Percentiles rank a stretch among this genome's conserved stretches.
phyloP scores from a whole-genome alignment of 2,329 filamentous ascomycete genomes.

The Arthrobotrys megalospora region DNA sequence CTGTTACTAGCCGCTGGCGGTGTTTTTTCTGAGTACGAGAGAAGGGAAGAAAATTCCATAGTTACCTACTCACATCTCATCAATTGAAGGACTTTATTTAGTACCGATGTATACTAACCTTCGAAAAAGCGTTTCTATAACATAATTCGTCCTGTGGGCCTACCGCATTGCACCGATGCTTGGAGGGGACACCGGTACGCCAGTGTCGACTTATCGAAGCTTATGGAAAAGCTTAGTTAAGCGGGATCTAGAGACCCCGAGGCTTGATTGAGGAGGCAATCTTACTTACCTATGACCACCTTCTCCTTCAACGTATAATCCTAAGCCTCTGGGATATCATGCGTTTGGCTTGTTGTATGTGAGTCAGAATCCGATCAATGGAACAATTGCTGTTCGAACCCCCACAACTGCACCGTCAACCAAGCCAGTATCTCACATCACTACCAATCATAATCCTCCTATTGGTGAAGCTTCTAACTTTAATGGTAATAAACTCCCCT shows the following conservation, averaged over 20 bases:
- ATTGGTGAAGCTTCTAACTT: slow-evolving; percentile 8
- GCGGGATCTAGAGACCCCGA: neutral
- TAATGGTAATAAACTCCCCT: neutral
- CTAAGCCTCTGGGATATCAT: neutral
- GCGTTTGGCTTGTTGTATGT: neutral
- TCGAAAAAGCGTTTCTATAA: too few relatives aligned
- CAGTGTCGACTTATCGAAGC: neutral
- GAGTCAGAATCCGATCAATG: neutral
- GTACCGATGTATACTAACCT: too few relatives aligned
- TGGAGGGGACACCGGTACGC: too few relatives aligned
- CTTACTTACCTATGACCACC: too few relatives aligned
- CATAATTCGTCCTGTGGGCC: too few relatives aligned
- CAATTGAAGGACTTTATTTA: too few relatives aligned
- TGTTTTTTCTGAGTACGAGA: too few relatives aligned
- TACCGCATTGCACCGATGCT: too few relatives aligned
- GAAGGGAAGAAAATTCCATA: too few relatives aligned
- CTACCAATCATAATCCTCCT: slow-evolving; percentile 2
- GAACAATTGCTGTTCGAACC: neutral
- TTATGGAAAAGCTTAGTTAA: slow-evolving; percentile 15
- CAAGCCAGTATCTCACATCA: too few relatives aligned
- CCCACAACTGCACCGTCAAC: slow-evolving; percentile 4
- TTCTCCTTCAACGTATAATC: neutral
- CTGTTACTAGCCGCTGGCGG: too few relatives aligned
- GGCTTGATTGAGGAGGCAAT: neutral
- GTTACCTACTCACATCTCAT: too few relatives aligned